These are phyloP conservation scores for Spongospora subterranea DNA, from an alignment of 208 protist species.

Conservation along the genomic window DNA sequence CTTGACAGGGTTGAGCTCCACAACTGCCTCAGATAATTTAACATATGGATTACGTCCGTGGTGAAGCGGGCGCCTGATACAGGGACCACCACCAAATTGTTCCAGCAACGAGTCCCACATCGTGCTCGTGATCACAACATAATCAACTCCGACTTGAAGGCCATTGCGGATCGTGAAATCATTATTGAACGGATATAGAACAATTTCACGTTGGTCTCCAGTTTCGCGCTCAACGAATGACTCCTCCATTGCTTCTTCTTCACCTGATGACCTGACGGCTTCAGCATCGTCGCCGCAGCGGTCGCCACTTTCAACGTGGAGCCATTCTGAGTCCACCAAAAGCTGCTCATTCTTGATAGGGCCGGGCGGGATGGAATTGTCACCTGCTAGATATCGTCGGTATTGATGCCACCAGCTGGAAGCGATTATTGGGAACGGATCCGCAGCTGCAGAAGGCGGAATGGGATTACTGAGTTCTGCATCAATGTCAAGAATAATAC, in stretches of 20 bases:
- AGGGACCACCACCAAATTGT: conserved; percentile 34
- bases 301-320: too few species aligned
- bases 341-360: background rate
- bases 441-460: background rate
- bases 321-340: background rate
- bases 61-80: background rate
- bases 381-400: too few species aligned
- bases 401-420: background rate
- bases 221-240: too few species aligned
- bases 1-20: background rate
- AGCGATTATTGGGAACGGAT: background rate
- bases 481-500: background rate
- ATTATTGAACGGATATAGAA: conserved; percentile 3
- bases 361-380: too few species aligned
- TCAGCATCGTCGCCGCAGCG: too few species aligned
- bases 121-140: background rate
- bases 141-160: background rate
- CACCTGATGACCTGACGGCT: too few species aligned
- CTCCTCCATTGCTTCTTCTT: too few species aligned
- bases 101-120: background rate
- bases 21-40: background rate
- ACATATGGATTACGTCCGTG: background rate
- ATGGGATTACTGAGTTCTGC: background rate
- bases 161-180: background rate
- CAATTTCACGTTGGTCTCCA: too few species aligned